Evolutionary conservation across 2,329 filamentous ascomycete species (phyloP), one percentile per base, ranked within the genome.

Genomic region (Sporothrix phasma): DNA sequence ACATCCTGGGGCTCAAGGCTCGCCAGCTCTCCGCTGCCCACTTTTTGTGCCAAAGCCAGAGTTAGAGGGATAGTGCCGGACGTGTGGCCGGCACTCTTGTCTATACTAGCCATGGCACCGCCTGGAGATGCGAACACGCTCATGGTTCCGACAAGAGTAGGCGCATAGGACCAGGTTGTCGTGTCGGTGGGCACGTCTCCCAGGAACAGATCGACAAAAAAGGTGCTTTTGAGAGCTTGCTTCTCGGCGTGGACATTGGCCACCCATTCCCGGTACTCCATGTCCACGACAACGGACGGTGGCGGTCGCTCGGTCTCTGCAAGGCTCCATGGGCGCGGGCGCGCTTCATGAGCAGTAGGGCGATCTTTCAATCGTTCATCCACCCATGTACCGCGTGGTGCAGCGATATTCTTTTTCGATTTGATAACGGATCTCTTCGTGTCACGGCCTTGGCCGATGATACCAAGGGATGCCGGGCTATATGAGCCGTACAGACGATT

Each of bases 121-220:
- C 66, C 68, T 17, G 70, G 72, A 4, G 74, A 70, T 19, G 80
- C 75, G 67, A 86, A 84, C 15, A 85, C 76, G 17, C 80, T 82
- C 67, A 87, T 80, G 0, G 82, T 82, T 2, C 88, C 88, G 2
- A 88, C 79, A 10, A 88, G 78, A 66, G 82, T 86, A 1, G 74
- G 70, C 0, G 82, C 79, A 46, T 72, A 71, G 0, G 78, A 71
- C 86, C 87, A 89, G 0, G 72, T 69, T 5, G 68, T 67, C 1
- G 77, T 69, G 45, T 84, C 76, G 3, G 70, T 68, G 0, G 80
- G 65, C 1, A 78, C 75, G 2, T 78, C 72, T 0, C 86, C 88
- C 1, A 91, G 71, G 74, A 92, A 92, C 65, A 92, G 76, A 71
- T 87, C 83, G 22, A 93, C 77, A 0, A 78, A 79, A 70, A 87